These are phyloP conservation scores for Solanum clarkiae DNA, from an alignment of 257 asterid species.

Conservation along the genomic window DNA sequence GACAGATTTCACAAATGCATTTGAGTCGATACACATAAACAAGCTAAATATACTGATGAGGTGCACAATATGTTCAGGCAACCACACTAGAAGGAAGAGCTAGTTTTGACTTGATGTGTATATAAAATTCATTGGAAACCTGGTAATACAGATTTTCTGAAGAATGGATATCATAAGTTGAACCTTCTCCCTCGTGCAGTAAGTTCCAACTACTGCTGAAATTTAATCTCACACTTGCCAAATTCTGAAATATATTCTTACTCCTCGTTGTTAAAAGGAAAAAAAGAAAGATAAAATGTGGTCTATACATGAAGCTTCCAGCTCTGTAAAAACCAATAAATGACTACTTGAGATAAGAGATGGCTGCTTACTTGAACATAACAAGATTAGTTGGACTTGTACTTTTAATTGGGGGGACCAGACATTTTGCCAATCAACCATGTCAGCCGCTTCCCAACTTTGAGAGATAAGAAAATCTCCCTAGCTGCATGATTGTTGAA, in stretches of 20 bases:
- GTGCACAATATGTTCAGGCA: slow-evolving; percentile 26
- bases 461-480: slow-evolving; percentile 62
- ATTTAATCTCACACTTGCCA: background rate
- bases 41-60: slow-evolving; percentile 36
- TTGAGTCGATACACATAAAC: slow-evolving; percentile 53
- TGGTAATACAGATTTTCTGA: background rate
- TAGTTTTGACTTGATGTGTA: background rate
- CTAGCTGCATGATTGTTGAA: slow-evolving; percentile 46
- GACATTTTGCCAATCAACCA: slow-evolving; percentile 53
- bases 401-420: background rate
- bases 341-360: background rate
- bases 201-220: background rate
- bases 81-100: background rate
- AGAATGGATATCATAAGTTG: background rate
- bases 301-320: background rate
- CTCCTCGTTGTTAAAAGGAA: background rate
- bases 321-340: background rate
- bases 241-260: background rate
- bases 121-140: background rate
- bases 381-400: background rate
- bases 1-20: slow-evolving; percentile 69
- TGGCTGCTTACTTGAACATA: background rate
- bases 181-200: background rate
- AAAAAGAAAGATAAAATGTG: background rate
- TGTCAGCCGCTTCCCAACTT: slow-evolving; percentile 46